Percentiles rank a stretch among this genome's conserved stretches.
phyloP scores from a whole-genome alignment of 768 basidiomycete genomes.

The Auricularia auricula-judae region DNA sequence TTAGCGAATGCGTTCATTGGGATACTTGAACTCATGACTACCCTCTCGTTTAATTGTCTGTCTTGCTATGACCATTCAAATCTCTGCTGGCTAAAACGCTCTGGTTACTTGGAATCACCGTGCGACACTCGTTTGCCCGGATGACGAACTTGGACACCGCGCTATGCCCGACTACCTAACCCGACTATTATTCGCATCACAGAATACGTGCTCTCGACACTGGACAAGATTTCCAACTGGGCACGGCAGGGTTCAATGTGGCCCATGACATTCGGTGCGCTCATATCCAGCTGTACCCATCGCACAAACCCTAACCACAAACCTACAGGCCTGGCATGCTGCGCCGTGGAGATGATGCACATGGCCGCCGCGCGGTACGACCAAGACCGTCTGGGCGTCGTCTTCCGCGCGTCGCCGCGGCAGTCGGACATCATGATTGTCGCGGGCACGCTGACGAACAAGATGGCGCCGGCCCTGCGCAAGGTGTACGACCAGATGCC shows the following conservation, averaged over 20 bases:
- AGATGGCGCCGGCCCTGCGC: slow-evolving; percentile 97
- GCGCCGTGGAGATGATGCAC: slow-evolving; percentile 99
- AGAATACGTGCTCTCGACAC: slow-evolving; percentile 94
- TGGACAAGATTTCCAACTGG: slow-evolving; percentile 98
- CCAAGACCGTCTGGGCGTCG: slow-evolving; percentile 92
- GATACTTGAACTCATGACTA: neutral
- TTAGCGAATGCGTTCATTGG: neutral
- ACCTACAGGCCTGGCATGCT: slow-evolving; percentile 81
- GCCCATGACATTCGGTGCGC: slow-evolving; percentile 91
- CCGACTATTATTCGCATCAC: neutral
- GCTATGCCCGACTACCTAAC: neutral
- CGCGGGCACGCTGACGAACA: slow-evolving; percentile 96
- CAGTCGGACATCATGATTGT: slow-evolving; percentile 99
- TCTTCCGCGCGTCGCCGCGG: slow-evolving; percentile 98
- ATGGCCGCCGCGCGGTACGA: slow-evolving; percentile 99
- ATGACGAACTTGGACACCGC: slow-evolving; percentile 3
- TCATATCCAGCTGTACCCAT: neutral
- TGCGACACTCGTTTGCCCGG: neutral
- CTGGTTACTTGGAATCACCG: neutral
- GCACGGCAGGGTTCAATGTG: slow-evolving; percentile 96
- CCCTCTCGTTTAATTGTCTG: neutral
- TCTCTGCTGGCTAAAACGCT: too few species aligned
- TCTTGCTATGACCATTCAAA: too few species aligned
- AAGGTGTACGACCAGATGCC: slow-evolving; percentile 99
- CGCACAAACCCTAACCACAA: neutral